Conservation (phyloP, 2,329 filamentous ascomycete genomes). For the Verticillium nonalfalfae region DNA sequence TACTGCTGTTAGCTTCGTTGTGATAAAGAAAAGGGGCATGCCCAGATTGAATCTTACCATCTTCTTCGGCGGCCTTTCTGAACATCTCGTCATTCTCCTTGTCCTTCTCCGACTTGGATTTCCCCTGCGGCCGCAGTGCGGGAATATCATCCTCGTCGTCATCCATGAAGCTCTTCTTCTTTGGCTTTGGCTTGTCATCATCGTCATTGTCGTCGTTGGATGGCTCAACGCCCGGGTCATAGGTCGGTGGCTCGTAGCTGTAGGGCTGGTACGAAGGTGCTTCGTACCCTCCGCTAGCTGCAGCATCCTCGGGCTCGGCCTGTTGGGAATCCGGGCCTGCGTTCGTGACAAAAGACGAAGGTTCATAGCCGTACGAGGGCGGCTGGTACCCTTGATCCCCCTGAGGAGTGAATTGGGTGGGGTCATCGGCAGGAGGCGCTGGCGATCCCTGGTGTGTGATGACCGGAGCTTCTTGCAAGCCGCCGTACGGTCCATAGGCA, state of each 20-base stretch:
- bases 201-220: constrained; percentile 34
- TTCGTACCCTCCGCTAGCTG: constrained; percentile 43
- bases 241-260: constrained; percentile 50
- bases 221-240: constrained; percentile 42
- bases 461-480: background rate
- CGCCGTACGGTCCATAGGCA: constrained; percentile 12
- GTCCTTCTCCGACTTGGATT: constrained; percentile 63
- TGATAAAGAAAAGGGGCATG: background rate
- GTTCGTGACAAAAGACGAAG: constrained; percentile 30
- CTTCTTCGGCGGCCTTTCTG: constrained; percentile 72
- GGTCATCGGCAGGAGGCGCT: background rate
- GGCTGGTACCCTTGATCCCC: constrained; percentile 31
- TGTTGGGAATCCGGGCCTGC: constrained; percentile 18
- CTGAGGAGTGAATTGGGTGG: constrained; percentile 7
- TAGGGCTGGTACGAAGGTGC: constrained; percentile 57
- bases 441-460: background rate
- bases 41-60: constrained; percentile 43
- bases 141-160: constrained; percentile 71
- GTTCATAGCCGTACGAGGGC: constrained; percentile 44
- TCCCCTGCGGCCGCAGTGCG: constrained; percentile 35
- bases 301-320: constrained; percentile 20
- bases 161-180: constrained; percentile 76
- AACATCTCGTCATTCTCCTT: constrained; percentile 80
- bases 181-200: constrained; percentile 49
- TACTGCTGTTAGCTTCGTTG: constrained; percentile 10